Percentiles rank a stretch among this genome's conserved stretches.
Evolutionary conservation across 306 rosid species (phyloP).

Genomic region (Pueraria montana): DNA sequence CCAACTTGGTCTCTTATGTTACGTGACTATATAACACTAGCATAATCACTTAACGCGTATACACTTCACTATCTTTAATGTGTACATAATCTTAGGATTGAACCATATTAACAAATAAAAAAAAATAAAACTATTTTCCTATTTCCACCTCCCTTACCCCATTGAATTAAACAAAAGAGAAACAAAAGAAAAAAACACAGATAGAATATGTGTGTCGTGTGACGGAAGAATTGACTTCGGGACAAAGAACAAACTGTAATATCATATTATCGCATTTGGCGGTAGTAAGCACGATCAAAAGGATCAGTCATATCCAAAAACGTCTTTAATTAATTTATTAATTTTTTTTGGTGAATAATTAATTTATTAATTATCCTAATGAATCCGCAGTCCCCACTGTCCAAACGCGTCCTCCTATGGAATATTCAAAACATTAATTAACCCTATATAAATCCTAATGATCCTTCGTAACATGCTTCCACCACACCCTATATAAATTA

Average conservation of each 20-base stretch:
- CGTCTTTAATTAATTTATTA: conserved; percentile 2
- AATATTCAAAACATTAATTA: conserved; percentile 39
- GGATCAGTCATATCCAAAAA: background rate
- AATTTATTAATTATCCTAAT: background rate
- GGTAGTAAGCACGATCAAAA: background rate
- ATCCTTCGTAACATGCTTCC: background rate
- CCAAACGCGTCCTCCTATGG: conserved; percentile 45
- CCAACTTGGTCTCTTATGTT: conserved; percentile 17
- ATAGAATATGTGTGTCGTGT: background rate
- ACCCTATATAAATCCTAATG: too few relatives aligned
- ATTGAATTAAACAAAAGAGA: background rate
- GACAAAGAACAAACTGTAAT: background rate
- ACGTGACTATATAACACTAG: conserved; percentile 19
- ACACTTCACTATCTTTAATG: conserved; percentile 26
- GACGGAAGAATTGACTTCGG: background rate
- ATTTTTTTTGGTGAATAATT: too few relatives aligned
- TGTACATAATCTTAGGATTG: conserved; percentile 31
- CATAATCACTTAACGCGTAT: conserved; percentile 39
- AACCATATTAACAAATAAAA: background rate
- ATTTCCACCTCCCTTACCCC: conserved; percentile 16
- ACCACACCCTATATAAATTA: conserved; percentile 32
- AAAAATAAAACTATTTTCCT: background rate
- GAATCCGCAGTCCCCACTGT: conserved; percentile 24
- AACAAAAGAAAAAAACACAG: background rate
- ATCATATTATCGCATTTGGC: background rate